These are phyloP conservation scores for Kondoa subrosea DNA, from an alignment of 768 basidiomycete species.

Conservation along the genomic window DNA sequence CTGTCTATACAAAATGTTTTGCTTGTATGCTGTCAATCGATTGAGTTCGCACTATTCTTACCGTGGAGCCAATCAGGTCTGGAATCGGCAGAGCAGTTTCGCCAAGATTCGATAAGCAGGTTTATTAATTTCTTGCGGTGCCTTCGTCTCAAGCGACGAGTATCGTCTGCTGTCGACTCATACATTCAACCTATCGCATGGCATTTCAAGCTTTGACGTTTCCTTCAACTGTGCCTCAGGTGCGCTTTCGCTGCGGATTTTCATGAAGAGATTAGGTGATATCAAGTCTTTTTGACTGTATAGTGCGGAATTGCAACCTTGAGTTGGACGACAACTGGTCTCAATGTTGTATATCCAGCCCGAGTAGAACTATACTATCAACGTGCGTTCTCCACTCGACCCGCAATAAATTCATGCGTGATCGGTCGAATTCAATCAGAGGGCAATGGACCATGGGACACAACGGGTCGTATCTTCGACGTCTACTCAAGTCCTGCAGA, in stretches of 20 bases:
- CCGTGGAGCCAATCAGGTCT: no score
- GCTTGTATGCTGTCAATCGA: no score
- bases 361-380: slow-evolving; percentile 4
- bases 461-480: not conserved
- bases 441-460: not conserved
- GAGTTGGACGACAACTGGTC: not conserved
- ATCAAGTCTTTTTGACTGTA: not conserved
- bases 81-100: no score
- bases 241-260: not conserved
- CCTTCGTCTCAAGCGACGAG: no score
- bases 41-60: no score
- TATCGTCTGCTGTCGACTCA: no score
- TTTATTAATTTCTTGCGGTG: no score
- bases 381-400: not conserved
- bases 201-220: not conserved
- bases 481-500: not conserved
- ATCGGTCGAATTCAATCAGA: not conserved
- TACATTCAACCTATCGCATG: no score
- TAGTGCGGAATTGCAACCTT: not conserved
- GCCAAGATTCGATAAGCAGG: no score
- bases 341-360: slow-evolving; percentile 2
- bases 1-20: no score
- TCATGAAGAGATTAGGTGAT: not conserved
- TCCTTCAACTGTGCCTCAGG: not conserved
- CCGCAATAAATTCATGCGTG: not conserved